Base-by-base conservation (phyloP, 2,329 filamentous ascomycete genomes). In the Zymoseptoria crescenta region DNA sequence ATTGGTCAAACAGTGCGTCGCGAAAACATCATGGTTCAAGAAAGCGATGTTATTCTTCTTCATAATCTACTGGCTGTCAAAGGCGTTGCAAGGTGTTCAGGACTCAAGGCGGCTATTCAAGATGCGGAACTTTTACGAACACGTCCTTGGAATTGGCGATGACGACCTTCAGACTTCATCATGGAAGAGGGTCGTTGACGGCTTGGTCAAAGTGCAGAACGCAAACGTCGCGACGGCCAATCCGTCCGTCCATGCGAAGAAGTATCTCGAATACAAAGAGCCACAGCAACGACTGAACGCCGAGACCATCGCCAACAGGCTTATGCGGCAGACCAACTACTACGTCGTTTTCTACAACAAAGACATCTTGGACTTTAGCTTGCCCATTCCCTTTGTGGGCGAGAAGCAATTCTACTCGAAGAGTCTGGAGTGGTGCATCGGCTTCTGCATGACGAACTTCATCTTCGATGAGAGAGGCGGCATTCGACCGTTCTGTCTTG, bases 301-400 rank as follows among this genome's bases (percentile, higher is more conserved):
- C 9, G 91, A 96, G 68, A 94, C 96, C 70, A 97, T 99, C 72
- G 94, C 94, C 6, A 99, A 97, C 70, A 85, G 94, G 30, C 77
- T 99, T 52, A 97, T 99, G 94, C 87, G 94, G 60, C 88, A 90
- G 70, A 93, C 96, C 63, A 99, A 99, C 70, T 99, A 96, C 68
- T 83, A 96, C 63, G 96, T 99, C 68, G 94, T 94, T 4, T 80
- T 99, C 68, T 91, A 97, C 76, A 99, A 99, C 79, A 97, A 99
- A 74, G 94, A 97, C 62, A 84, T 97, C 45, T 75, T 99, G 49
- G 87, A 99, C 70, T 79, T 97, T 52, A 91, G 89, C 0, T 81
- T 96, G 2, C 90, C 91, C 1, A 75, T 99, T 1, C 94, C 94
- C 0, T 92, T 96, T 63, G 69, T 96, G 1, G 83, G 86, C 48